phyloP scores from a whole-genome alignment of 257 asterid species.

The Solanum lycopersicoides region DNA sequence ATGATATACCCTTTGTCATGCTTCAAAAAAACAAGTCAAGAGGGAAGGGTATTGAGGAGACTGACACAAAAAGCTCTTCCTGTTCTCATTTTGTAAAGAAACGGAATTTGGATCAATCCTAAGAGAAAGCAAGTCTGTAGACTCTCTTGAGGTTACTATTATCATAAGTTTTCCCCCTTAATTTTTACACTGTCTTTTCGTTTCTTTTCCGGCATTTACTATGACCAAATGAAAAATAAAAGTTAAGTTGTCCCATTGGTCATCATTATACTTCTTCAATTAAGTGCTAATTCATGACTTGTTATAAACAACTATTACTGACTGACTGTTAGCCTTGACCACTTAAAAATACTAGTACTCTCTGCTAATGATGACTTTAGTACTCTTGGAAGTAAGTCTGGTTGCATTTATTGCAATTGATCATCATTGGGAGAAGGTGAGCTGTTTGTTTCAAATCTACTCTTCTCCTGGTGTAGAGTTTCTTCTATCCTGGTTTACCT shows the following conservation, averaged over 20 bases:
- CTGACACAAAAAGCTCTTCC: not conserved
- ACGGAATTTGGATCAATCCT: not conserved
- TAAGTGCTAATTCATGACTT: not conserved
- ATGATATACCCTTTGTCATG: not conserved
- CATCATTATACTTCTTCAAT: not conserved
- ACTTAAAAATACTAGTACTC: slow-evolving; percentile 39
- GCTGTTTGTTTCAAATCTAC: not conserved
- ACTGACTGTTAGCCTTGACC: slow-evolving; percentile 32
- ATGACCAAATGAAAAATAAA: not conserved
- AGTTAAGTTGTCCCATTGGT: not conserved
- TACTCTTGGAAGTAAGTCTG: slow-evolving; percentile 53
- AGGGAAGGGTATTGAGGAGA: not conserved
- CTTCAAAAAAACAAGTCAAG: not conserved
- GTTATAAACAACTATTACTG: not conserved
- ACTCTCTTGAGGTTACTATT: not conserved
- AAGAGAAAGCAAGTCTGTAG: not conserved
- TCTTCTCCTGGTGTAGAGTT: not conserved
- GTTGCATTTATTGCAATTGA: slow-evolving; percentile 65
- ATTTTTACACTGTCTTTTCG: not conserved
- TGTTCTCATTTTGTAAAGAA: not conserved
- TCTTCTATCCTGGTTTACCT: not conserved
- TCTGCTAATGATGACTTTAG: slow-evolving; percentile 34
- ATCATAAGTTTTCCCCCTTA: not conserved
- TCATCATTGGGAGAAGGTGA: slow-evolving; percentile 75
- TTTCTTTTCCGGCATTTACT: not conserved